Evolutionary conservation across 208 protist species (phyloP).

Genomic region (Trypanosoma grayi): DNA sequence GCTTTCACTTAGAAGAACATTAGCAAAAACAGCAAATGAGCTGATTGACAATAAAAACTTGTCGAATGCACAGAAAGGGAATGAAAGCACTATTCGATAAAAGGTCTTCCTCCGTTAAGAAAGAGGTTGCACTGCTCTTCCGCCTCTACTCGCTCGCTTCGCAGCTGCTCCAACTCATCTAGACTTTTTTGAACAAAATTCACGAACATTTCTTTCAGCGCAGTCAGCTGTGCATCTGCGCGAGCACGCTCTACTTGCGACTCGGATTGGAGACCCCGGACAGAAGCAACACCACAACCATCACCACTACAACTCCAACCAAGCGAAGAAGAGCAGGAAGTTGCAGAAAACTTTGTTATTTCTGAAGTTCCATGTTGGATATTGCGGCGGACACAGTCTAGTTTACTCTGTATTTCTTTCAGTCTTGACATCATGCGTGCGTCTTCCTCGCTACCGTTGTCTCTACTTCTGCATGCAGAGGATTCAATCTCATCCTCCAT

Average conservation of each 20-base stretch:
- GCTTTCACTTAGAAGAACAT: no score
- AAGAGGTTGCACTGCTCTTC: slow-evolving; percentile 9
- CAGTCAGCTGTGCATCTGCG: slow-evolving; percentile 3
- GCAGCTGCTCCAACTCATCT: slow-evolving; percentile 16
- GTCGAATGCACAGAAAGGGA: background rate
- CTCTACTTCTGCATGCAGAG: background rate
- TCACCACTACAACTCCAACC: background rate
- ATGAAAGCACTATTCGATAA: background rate
- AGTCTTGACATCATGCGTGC: background rate
- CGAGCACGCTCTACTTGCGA: slow-evolving; percentile 7
- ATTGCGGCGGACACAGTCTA: background rate
- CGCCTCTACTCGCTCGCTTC: slow-evolving; percentile 11
- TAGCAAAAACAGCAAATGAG: background rate
- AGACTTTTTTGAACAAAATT: slow-evolving; percentile 5
- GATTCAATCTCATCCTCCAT: background rate
- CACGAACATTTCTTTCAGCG: slow-evolving; percentile 14
- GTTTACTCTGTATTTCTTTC: background rate
- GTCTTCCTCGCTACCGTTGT: background rate
- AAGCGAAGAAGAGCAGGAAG: no score
- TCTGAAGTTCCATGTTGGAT: no score
- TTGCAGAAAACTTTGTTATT: no score
- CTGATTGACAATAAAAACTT: slow-evolving; percentile 9
- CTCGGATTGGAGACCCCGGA: background rate
- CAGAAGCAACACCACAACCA: background rate
- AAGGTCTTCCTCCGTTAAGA: background rate